Conservation (phyloP, 2,329 filamentous ascomycete species). For the Fusarium miscanthi region DNA sequence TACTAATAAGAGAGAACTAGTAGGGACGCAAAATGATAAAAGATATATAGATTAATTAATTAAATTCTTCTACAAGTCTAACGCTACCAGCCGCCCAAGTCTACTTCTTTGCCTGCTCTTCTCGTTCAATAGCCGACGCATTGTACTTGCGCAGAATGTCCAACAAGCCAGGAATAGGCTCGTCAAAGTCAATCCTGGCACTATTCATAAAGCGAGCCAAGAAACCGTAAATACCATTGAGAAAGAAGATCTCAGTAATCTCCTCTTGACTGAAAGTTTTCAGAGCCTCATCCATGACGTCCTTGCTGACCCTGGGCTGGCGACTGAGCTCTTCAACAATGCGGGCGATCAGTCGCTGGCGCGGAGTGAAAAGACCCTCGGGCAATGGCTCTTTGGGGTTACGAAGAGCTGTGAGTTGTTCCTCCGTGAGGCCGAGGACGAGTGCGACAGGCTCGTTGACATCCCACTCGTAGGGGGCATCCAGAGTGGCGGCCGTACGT, state of each 20-base stretch:
- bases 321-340: neutral
- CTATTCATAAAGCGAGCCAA: slow-evolving; percentile 15
- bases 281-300: neutral
- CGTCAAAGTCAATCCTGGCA: slow-evolving; percentile 12
- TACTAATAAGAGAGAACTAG: accelerated
- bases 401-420: slow-evolving; percentile 6
- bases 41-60: too few relatives aligned
- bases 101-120: neutral
- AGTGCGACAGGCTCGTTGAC: slow-evolving; percentile 15
- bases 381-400: neutral
- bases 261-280: neutral
- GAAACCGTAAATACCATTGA: slow-evolving; percentile 9
- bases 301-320: neutral
- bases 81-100: accelerated
- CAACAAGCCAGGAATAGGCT: slow-evolving; percentile 7
- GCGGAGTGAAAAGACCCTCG: neutral
- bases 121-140: neutral
- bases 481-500: neutral
- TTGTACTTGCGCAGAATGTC: slow-evolving; percentile 9
- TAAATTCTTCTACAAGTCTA: accelerated
- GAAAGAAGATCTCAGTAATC: slow-evolving; percentile 7
- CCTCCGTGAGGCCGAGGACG: slow-evolving; percentile 3
- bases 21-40: accelerated
- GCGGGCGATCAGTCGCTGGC: slow-evolving; percentile 5
- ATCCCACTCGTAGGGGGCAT: slow-evolving; percentile 19